Base-by-base conservation (phyloP, 257 asterid genomes). In the Solanum ossicruentum region DNA sequence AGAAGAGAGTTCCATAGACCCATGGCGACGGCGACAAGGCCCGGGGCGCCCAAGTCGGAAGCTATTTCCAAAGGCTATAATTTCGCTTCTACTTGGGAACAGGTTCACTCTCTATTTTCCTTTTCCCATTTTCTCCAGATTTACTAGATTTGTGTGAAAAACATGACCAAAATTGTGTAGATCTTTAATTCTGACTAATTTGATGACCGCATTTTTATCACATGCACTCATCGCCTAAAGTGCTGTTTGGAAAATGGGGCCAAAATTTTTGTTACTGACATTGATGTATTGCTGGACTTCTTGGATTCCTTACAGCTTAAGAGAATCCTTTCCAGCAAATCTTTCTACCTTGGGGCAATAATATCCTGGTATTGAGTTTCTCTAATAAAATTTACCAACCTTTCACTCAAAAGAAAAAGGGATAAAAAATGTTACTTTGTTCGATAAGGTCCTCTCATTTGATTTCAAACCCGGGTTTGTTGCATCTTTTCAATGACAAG, bases 1-100 rank as follows among this genome's bases (percentile, higher is more conserved):
- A n/a, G n/a, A n/a, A n/a, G 32, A 26, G 8, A 66, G 28, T 36
- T 11, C 6, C 41, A 66, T 66, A 66, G 32, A 26, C 43, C 41
- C 81, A 93, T 92, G 98, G 89, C 92, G 73, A 85, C 94, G 77
- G 83, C 89, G 75, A 61, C 93, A 43, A 88, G 91, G 71, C 90
- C 88, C 86, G 66, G 90, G 52, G 91, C 92, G 17, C 94, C 98
- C 1, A 93, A 90, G 88, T 92, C 96, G 43, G 99, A 94, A 86
- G 98, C 98, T 67, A 90, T 97, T 88, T 95, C 98, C 56, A 94
- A 90, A 87, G 98, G 99, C 86, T 97, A 95, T 88, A 97, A 94
- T 86, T 97, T 97, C 16, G 98, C 99, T 89, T 97, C 99, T 88
- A 91, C 88, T 67, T 95, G 99, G 99, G 99, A 97, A 83, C 98